Evolutionary conservation across 2,329 filamentous ascomycete species (phyloP), one percentile per base, ranked within the genome.

Genomic region (Blastomyces gilchristii): DNA sequence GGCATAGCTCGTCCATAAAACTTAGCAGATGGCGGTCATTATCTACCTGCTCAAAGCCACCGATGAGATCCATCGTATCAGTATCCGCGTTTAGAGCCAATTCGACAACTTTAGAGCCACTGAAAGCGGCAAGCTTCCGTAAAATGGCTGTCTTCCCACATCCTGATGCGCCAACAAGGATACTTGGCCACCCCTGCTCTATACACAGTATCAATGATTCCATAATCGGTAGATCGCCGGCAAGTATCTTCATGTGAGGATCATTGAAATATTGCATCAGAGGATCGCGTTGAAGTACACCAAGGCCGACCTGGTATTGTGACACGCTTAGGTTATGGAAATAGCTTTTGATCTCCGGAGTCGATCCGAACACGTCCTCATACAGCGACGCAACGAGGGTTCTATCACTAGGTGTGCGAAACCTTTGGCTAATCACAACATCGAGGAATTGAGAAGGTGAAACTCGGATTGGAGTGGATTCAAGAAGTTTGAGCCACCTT

Each of bases 51-150:
- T 99, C 94, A 71, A 96, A 99, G 0, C 94, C 94, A 70, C 94
- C 94, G 63, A 99, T 90, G 63, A 99, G 84, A 75, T 99, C 94
- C 86, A 96, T 96, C 0, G 93, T 92, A 74, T 99, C 94, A 54
- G 96, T 89, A 69, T 99, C 95, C 7, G 92, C 88, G 72, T 96
- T 99, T 77, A 99, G 85, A 0, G 92, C 87, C 69, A 97, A 90
- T 18, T 91, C 88, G 41, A 92, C 83, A 3, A 97, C 79, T 0
- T 85, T 81, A 62, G 88, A 88, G 31, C 94, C 94, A 52, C 85
- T 85, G 31, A 88, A 77, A 14, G 88, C 87, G n/a, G 94, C 92
- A 37, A 96, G 81, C 66, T 93, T 87, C 64, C 87, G 83, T 16
- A 99, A 78, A 5, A 96, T 80, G 5, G 85, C 83, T 0, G 90